Evolutionary conservation across 2,329 filamentous ascomycete species (phyloP), one percentile per base, ranked within the genome.

Genomic region (Fusarium solani-melongenae): DNA sequence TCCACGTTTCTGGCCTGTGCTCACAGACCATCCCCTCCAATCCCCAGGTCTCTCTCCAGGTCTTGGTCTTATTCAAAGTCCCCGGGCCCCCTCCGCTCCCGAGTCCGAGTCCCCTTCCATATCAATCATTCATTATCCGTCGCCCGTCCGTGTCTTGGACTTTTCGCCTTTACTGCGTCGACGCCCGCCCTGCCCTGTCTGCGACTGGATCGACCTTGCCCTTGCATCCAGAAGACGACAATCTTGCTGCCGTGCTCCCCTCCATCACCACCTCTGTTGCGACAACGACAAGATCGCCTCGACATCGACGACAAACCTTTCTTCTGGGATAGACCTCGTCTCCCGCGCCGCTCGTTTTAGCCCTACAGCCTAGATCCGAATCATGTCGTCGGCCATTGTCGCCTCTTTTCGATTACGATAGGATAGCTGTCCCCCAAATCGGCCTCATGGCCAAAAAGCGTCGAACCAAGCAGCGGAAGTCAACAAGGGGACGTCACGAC

Each of bases 381-480:
- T 62, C 73, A 79, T 79, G 77, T 73, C 66, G 64, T 57, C 64
- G 44, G 69, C 61, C 72, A 69, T 62, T 64, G 55, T 57, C 69
- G 31, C 56, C 51, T 60, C 62, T 44, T 67, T 36, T 53, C 73
- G 64, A 73, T 67, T 67, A 69, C 70, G 66, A 78, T 75, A 77
- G 64, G 66, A 78, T 75, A 77, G 64, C 64, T 70, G 58, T 31
- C 27, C 58, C 22, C 64, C 64, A 64, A 53, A 61, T 56, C 64
- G 49, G 62, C 67, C 36, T 81, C 38, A 86, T 83, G 66, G 81
- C 84, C 63, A 81, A 77, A 63, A 81, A 78, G 68, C 79, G 78
- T 64, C 79, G 79, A 57, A 67, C 71, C 34, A 79, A 79, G 66
- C 79, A 76, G 68, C 72, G 73, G 66, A 78, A 75, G 72, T 76